Evolutionary conservation across 768 basidiomycete species (phyloP), one percentile per base, ranked within the genome.

Genomic region (Boletus sensibilis): DNA sequence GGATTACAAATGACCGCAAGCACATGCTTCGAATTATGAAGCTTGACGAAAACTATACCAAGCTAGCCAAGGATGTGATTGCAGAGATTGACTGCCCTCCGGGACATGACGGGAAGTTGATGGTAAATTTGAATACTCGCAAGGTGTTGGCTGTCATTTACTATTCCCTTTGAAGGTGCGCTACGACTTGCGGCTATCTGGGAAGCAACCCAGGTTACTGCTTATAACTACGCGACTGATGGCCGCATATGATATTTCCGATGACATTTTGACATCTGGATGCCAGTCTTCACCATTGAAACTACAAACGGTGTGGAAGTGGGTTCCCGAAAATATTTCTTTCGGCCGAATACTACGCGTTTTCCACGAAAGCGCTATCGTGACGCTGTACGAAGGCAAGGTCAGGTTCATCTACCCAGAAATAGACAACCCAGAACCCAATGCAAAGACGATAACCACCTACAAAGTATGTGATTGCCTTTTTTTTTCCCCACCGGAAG

Each of bases 11-110:
- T 11, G 65, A 70, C 11, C 70, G 66, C 50, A 63, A 31, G 47
- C 68, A 70, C 43, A 50, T 70, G 58, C 23, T 70, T 35, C 70
- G 68, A 23, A 61, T 70, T 48, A 72, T 70, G 61, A 69, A 64
- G 35, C 68, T 70, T 3, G 58, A 66, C 25, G 57, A 60, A n/a
- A 59, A 70, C 37, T 70, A 70, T 40, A 59, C 64, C 27, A 34
- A 47, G 43, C 48, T 58, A 25, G 50, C 38, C 43, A 68, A 53
- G 43, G 70, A 70, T 51, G 51, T 64, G 18, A 47, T 59, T 31
- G 58, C 53, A 18, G 69, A 70, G 51, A 62, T 70, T 6, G 69
- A 72, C 48, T 70, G 66, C 20, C 69, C 69, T 31, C 45, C 56
- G 1, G 70, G 68, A 31, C 64, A 62, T 34, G 59, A 64, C 8